phyloP scores from a whole-genome alignment of 2,329 filamentous ascomycete genomes.

The Pseudogymnoascus sp. region DNA sequence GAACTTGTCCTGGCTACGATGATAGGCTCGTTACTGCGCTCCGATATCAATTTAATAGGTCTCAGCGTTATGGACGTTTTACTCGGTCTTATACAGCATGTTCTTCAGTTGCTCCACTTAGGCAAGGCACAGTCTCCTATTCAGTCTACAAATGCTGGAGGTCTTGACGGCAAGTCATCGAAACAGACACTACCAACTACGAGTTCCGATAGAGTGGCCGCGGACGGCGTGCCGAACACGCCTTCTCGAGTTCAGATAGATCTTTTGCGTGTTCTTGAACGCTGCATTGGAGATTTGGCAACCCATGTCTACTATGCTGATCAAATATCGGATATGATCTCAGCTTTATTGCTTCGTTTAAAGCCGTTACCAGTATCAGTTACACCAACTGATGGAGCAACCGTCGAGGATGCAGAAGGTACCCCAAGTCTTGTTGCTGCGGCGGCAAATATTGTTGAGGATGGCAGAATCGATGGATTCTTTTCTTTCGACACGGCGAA shows the following conservation, averaged over 20 bases:
- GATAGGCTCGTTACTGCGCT: slow-evolving; percentile 75
- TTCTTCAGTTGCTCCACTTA: slow-evolving; percentile 68
- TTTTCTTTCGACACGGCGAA: slow-evolving; percentile 58
- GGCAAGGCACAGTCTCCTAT: slow-evolving; percentile 32
- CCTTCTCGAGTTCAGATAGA: slow-evolving; percentile 50
- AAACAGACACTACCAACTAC: slow-evolving; percentile 19
- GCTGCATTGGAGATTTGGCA: slow-evolving; percentile 82
- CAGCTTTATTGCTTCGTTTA: slow-evolving; percentile 68
- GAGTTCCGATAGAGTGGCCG: slow-evolving; percentile 15
- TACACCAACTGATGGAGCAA: slow-evolving; percentile 36
- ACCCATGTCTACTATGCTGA: slow-evolving; percentile 97
- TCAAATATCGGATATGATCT: slow-evolving; percentile 91
- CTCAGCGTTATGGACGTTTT: slow-evolving; percentile 94
- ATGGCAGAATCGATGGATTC: slow-evolving; percentile 47
- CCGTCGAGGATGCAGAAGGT: slow-evolving; percentile 37
- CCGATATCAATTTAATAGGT: slow-evolving; percentile 87
- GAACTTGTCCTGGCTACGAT: slow-evolving; percentile 71
- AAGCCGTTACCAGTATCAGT: slow-evolving; percentile 52
- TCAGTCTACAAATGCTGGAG: slow-evolving; percentile 24
- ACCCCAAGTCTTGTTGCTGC: slow-evolving; percentile 41
- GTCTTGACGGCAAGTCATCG: slow-evolving; percentile 13
- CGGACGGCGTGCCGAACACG: slow-evolving; percentile 35
- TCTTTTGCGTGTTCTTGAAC: slow-evolving; percentile 64
- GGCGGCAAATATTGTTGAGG: slow-evolving; percentile 43
- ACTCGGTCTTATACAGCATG: slow-evolving; percentile 75